Evolutionary conservation across 257 asterid genomes (phyloP).

Genomic region (Paraleonurus japonicus): DNA sequence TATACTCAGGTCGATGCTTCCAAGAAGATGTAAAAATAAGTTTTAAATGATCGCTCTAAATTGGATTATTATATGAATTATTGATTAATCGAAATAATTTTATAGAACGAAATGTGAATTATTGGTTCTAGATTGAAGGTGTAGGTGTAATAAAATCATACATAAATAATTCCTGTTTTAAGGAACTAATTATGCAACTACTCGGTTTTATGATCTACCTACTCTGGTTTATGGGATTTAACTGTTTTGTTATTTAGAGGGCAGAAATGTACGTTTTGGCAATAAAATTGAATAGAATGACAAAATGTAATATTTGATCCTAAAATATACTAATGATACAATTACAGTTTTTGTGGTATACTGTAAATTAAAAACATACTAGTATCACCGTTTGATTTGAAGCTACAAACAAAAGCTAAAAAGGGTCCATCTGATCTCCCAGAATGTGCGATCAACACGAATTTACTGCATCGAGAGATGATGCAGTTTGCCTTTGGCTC

Average conservation of each 20-base stretch:
- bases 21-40: background rate
- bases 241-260: background rate
- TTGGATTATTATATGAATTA: background rate
- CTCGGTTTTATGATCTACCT: background rate
- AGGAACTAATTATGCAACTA: slow-evolving; percentile 5
- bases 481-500: slow-evolving; percentile 49
- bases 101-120: background rate
- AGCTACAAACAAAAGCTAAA: background rate
- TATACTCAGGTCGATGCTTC: background rate
- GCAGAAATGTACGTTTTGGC: background rate
- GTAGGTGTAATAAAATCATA: background rate
- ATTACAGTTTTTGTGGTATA: background rate
- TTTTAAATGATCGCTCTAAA: background rate
- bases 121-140: background rate
- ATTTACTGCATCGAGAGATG: slow-evolving; percentile 39
- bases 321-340: background rate
- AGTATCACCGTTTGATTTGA: background rate
- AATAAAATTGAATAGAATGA: background rate
- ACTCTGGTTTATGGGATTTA: background rate
- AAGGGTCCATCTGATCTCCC: slow-evolving; percentile 5
- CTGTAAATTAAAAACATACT: background rate
- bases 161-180: background rate
- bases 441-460: background rate
- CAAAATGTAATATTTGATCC: background rate
- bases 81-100: background rate